phyloP scores from a whole-genome alignment of 495 filamentous ascomycete genomes.

The Podospora comata region DNA sequence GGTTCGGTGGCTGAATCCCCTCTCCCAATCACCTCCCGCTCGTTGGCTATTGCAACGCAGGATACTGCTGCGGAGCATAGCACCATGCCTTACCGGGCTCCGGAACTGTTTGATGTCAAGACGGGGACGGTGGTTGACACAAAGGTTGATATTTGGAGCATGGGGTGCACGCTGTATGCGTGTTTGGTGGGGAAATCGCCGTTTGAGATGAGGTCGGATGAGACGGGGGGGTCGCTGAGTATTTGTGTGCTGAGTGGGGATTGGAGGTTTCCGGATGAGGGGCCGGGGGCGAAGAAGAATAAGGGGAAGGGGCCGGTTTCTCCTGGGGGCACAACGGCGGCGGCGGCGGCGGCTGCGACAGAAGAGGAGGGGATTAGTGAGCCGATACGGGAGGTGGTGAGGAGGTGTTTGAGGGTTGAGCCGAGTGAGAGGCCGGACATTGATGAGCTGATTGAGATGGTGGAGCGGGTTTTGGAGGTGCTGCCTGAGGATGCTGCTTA shows the following conservation, averaged over 20 bases:
- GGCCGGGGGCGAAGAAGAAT: constrained; percentile 42
- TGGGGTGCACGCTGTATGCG: constrained; percentile 94
- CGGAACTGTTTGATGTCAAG: constrained; percentile 97
- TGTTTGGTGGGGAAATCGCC: constrained; percentile 94
- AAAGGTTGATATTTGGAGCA: constrained; percentile 96
- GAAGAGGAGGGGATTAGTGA: constrained; percentile 57
- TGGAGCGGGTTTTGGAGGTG: constrained; percentile 69
- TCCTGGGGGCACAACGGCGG: constrained; percentile 12
- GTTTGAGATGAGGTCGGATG: constrained; percentile 91
- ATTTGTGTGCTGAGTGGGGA: constrained; percentile 89
- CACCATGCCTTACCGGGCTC: constrained; percentile 97
- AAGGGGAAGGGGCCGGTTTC: constrained; percentile 53
- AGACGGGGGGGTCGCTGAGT: constrained; percentile 89
- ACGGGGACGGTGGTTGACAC: constrained; percentile 90
- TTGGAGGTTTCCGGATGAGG: constrained; percentile 91
- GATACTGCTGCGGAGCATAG: constrained; percentile 93
- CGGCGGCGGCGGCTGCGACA: constrained; percentile 7
- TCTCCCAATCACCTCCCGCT: constrained; percentile 88
- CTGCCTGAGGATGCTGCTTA: constrained; percentile 64
- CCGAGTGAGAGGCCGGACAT: constrained; percentile 87
- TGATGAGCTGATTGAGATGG: constrained; percentile 77
- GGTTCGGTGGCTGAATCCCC: constrained; percentile 87
- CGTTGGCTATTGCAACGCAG: constrained; percentile 84
- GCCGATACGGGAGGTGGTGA: constrained; percentile 75
- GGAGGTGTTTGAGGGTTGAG: constrained; percentile 89